A percentile compares a stretch with the other conserved stretches of the same genome.
Conservation (phyloP, 164 flowering plant genomes). For the Saururus chinensis region DNA sequence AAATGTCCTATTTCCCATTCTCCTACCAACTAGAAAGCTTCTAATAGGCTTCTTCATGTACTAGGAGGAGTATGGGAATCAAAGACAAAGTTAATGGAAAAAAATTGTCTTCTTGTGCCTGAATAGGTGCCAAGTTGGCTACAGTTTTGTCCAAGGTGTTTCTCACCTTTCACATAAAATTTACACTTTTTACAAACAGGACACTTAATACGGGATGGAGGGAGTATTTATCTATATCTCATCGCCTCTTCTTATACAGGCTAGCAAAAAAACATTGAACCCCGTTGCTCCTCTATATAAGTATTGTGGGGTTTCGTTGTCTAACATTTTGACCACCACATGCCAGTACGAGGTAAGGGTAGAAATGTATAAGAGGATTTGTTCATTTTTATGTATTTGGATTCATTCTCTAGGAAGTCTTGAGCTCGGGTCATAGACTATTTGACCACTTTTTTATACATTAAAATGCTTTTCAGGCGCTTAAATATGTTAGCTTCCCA, state of each 20-base stretch:
- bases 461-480: slow-evolving; percentile 50
- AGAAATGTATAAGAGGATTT: too few species aligned
- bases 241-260: slow-evolving; percentile 28
- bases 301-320: slow-evolving; percentile 71
- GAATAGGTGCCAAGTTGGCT: too few species aligned
- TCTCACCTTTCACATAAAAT: too few species aligned
- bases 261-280: slow-evolving; percentile 68
- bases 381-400: not conserved
- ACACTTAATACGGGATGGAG: too few species aligned
- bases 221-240: not conserved
- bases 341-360: slow-evolving; percentile 89
- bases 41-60: too few species aligned
- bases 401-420: not conserved
- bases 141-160: too few species aligned
- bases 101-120: too few species aligned
- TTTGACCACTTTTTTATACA: not conserved
- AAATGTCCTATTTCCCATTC: too few species aligned
- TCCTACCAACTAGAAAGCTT: too few species aligned
- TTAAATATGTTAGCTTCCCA: slow-evolving; percentile 97
- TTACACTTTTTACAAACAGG: too few species aligned
- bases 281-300: slow-evolving; percentile 94
- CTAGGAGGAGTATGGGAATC: too few species aligned
- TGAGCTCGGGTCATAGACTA: not conserved
- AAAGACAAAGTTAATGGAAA: too few species aligned
- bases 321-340: slow-evolving; percentile 91